Evolutionary conservation across 768 basidiomycete species (phyloP).

Genomic region (Mycena leptocephala): DNA sequence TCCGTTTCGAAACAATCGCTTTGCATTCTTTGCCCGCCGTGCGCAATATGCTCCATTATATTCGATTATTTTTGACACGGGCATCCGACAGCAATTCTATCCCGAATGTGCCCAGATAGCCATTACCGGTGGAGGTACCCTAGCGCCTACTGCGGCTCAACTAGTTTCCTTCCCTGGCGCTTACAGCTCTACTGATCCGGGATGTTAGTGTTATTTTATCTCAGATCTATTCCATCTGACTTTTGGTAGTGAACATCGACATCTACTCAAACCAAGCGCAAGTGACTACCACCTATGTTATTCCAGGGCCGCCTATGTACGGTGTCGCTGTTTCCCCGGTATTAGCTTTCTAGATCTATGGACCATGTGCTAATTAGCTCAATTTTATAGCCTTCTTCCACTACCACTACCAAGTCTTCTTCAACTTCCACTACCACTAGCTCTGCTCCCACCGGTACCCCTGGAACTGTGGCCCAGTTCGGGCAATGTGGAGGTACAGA

Average conservation of each 20-base stretch:
- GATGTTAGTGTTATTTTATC: constrained; percentile 47
- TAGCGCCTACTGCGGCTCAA: constrained; percentile 57
- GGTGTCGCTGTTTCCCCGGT: constrained; percentile 41
- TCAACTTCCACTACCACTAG: constrained; percentile 11
- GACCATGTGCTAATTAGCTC: background rate
- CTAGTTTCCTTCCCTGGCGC: constrained; percentile 66
- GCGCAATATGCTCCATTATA: constrained; percentile 32
- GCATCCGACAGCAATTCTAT: constrained; percentile 73
- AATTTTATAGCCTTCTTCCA: background rate
- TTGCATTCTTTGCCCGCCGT: constrained; percentile 69
- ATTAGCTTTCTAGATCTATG: background rate
- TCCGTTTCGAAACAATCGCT: constrained; percentile 67
- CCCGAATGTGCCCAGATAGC: constrained; percentile 68
- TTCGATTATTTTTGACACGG: background rate
- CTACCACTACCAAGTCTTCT: constrained; percentile 13
- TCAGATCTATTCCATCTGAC: constrained; percentile 36
- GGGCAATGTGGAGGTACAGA: constrained; percentile 57
- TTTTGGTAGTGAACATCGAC: constrained; percentile 53
- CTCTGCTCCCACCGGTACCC: constrained; percentile 34
- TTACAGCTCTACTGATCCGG: constrained; percentile 61
- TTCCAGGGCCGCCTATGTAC: constrained; percentile 66
- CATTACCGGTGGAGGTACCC: constrained; percentile 59
- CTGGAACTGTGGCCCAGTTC: constrained; percentile 56
- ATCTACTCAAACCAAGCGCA: constrained; percentile 58
- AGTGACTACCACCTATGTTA: constrained; percentile 56